These are phyloP conservation scores for Chaetomiaceae sp. DNA, from an alignment of 2,329 filamentous ascomycete genomes.

Conservation along the genomic window DNA sequence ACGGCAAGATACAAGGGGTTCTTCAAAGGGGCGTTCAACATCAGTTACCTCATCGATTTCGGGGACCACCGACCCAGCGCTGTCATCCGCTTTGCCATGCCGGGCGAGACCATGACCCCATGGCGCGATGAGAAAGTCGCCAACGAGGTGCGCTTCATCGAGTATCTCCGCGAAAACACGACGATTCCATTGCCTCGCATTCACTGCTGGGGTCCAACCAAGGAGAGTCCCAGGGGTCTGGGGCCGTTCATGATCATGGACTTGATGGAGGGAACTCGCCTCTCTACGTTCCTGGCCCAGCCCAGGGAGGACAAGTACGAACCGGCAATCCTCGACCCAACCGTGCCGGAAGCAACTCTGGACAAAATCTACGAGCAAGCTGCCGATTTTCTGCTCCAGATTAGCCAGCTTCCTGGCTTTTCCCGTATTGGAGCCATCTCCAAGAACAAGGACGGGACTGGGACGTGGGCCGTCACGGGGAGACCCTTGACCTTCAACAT, in stretches of 20 bases:
- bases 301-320: neutral
- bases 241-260: slow-evolving; percentile 8
- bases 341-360: neutral
- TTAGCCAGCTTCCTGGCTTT: neutral
- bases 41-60: neutral
- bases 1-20: neutral
- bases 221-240: slow-evolving; percentile 18
- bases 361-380: neutral
- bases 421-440: neutral
- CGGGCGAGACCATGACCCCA: neutral
- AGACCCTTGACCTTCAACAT: neutral
- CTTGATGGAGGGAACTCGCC: neutral
- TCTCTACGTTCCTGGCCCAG: neutral
- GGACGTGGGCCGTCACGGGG: neutral
- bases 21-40: neutral
- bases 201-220: neutral
- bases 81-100: neutral
- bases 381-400: slow-evolving; percentile 1
- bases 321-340: neutral
- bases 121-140: slow-evolving; percentile 1
- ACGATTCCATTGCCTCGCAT: neutral
- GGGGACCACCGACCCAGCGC: neutral
- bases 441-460: neutral
- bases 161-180: neutral
- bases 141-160: neutral